Base-by-base conservation (phyloP, 73 alveolate genomes). In the Paramecium biaurelia region DNA sequence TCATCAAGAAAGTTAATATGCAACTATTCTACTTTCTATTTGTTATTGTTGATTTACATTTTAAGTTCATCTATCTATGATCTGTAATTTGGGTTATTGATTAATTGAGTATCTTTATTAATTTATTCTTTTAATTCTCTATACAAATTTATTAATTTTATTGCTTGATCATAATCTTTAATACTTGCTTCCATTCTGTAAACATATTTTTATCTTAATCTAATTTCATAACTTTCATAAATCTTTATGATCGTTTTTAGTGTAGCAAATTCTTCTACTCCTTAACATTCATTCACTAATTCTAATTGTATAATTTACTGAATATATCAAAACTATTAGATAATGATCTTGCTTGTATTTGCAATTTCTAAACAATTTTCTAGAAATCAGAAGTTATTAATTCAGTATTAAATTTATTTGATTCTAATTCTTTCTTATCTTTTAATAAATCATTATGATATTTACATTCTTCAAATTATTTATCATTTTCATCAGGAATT, bases 271-370 rank as follows among this genome's bases (percentile, higher is more conserved):
- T 26, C 41, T 26, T 63, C 84, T 1, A 41, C 28, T 26, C 84
- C 84, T 30, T 63, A 63, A 63, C 84, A 63, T 24, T 63, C 84
- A 63, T 63, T 63, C 84, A 63, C 84, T 63, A 63, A 23, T 5
- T 11, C 28, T 4, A 53, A 4, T 24, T 23, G 12, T 11, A 14
- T 23, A 26, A 63, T 63, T 4, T 63, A 63, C 84, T 63, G 45
- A 63, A 63, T 63, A 63, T 63, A 24, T 63, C 45, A 26, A 30
- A 63, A 63, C 84, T 63, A 30, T 63, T 30, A 1, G 45, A 32
- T 63, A 63, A 32, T 4, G 84, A 63, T 63, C 41, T 63, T 0
- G 49, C 41, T 63, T 63, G 12, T 26, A 30, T 30, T 12, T 63
- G 2, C 45, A 63, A 32, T 63, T 63, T 63, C 49, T 63, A 30